These are phyloP conservation scores for Fraxinus ornus DNA, from an alignment of 305 asterid species.

Conservation along the genomic window DNA sequence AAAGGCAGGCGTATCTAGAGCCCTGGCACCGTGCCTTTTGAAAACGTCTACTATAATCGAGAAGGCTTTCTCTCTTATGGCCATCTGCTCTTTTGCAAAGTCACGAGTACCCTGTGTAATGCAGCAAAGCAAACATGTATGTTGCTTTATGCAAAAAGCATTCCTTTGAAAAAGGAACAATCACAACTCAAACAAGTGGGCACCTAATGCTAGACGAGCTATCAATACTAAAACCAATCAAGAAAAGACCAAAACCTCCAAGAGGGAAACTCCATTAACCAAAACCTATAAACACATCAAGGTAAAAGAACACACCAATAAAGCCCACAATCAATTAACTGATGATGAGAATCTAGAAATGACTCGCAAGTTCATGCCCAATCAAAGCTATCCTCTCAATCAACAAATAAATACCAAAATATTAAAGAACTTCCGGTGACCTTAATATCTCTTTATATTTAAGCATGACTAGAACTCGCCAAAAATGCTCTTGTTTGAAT, in stretches of 20 bases:
- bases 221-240: background rate
- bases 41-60: constrained; percentile 62
- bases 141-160: background rate
- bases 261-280: constrained; percentile 1
- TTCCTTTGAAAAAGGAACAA: constrained; percentile 3
- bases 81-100: constrained; percentile 91
- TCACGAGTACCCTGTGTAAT: constrained; percentile 78
- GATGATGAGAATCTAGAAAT: constrained; percentile 4
- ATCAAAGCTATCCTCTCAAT: background rate
- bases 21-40: constrained; percentile 79
- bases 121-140: constrained; percentile 13
- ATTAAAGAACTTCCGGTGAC: background rate
- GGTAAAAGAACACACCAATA: background rate
- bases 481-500: background rate
- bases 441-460: background rate
- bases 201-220: background rate
- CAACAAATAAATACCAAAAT: background rate
- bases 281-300: background rate
- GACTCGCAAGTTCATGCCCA: constrained; percentile 3
- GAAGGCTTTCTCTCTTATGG: constrained; percentile 67
- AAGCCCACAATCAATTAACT: background rate
- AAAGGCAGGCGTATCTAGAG: constrained; percentile 88
- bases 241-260: constrained; percentile 6
- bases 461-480: background rate
- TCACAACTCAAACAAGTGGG: background rate